Conservation (phyloP, 805 yeast genomes). For the Candida tammaniensis region DNA sequence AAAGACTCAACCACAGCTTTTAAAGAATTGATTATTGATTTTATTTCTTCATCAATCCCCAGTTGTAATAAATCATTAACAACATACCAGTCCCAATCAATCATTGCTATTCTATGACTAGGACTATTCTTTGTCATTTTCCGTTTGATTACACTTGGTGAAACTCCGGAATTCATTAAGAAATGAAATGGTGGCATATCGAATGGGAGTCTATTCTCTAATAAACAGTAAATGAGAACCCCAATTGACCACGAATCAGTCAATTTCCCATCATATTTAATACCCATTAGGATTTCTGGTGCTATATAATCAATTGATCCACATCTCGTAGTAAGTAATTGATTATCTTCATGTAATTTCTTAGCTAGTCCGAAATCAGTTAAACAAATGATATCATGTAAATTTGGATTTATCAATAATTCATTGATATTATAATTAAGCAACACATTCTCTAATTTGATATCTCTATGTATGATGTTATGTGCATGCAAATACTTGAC, state of each 20-base stretch:
- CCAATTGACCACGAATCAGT: conserved; percentile 97
- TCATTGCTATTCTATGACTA: conserved; percentile 87
- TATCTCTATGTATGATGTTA: conserved; percentile 81
- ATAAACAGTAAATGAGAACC: conserved; percentile 76
- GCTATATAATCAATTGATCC: conserved; percentile 97
- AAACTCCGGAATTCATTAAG: conserved; percentile 32
- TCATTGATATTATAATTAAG: conserved; percentile 33
- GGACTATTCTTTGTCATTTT: conserved; percentile 49
- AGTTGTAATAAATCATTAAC: conserved; percentile 17
- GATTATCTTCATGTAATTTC: conserved; percentile 55
- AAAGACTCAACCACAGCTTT: conserved; percentile 29
- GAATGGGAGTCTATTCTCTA: conserved; percentile 89
- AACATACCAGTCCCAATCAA: conserved; percentile 86
- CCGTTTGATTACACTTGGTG: conserved; percentile 43
- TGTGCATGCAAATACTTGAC: conserved; percentile 67
- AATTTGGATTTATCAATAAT: conserved; percentile 10
- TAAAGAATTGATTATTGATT: conserved; percentile 19
- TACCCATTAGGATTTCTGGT: conserved; percentile 89
- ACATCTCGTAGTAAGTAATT: conserved; percentile 79
- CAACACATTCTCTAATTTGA: conserved; percentile 84
- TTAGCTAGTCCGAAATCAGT: conserved; percentile 92
- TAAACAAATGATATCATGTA: conserved; percentile 42
- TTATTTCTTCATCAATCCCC: conserved; percentile 14
- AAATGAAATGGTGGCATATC: conserved; percentile 66
- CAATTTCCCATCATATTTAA: conserved; percentile 85